Evolutionary conservation across 2,329 filamentous ascomycete species (phyloP).

Genomic region (Piedraia hortae): DNA sequence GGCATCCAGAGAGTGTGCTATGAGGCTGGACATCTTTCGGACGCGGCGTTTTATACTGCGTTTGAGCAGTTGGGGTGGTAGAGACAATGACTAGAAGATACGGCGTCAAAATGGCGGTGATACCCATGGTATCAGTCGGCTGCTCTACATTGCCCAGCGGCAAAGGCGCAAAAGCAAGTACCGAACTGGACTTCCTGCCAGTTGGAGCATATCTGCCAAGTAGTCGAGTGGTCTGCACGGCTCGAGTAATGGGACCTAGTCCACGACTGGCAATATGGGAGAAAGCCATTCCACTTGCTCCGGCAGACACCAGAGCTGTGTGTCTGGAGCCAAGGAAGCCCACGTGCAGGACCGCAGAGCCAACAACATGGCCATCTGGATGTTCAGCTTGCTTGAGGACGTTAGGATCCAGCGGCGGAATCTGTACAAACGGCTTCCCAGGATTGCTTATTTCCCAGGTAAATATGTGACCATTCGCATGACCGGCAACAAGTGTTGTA

Average conservation of each 20-base stretch:
- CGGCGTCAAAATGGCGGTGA: constrained; percentile 86
- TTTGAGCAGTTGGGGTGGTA: constrained; percentile 84
- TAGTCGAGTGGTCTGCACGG: constrained; percentile 71
- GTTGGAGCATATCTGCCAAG: constrained; percentile 60
- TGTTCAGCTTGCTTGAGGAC: constrained; percentile 34
- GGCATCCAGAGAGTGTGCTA: constrained; percentile 70
- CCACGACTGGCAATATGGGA: constrained; percentile 85
- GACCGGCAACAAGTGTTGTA: constrained; percentile 68
- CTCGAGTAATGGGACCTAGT: constrained; percentile 57
- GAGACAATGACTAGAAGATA: constrained; percentile 93
- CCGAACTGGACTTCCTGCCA: constrained; percentile 68
- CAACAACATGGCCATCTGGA: constrained; percentile 58
- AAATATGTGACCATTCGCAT: constrained; percentile 75
- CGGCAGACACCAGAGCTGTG: constrained; percentile 81
- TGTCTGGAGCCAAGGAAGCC: constrained; percentile 83
- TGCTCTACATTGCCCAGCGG: constrained; percentile 88
- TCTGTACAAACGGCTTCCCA: constrained; percentile 68
- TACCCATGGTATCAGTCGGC: constrained; percentile 57
- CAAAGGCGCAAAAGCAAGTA: constrained; percentile 69
- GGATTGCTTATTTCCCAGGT: constrained; percentile 77
- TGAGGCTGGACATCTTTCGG: constrained; percentile 80
- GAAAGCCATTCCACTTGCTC: constrained; percentile 91
- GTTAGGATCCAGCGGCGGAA: constrained; percentile 42
- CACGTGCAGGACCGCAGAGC: constrained; percentile 59
- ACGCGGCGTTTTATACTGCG: constrained; percentile 74